Conservation (phyloP, 352 stramenopile genomes). For the Phytopythium ostracodes region DNA sequence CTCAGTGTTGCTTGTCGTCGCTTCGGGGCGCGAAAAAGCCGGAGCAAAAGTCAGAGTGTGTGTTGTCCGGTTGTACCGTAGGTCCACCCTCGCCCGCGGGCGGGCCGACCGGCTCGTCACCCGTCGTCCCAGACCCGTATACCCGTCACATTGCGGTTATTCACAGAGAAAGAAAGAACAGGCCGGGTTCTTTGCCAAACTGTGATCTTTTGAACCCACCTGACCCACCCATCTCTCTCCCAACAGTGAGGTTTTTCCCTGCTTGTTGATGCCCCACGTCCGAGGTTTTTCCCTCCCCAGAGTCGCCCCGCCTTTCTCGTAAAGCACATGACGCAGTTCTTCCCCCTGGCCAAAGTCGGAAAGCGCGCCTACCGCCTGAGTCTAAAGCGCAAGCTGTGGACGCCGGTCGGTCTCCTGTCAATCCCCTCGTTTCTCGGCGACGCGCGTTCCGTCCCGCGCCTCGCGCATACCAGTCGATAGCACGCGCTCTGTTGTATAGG, state of each 20-base stretch:
- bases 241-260: background rate
- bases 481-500: background rate
- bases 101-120: background rate
- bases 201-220: too few species aligned
- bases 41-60: conserved; percentile 7
- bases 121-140: background rate
- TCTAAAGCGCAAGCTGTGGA: background rate
- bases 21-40: conserved; percentile 4
- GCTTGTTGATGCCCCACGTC: background rate
- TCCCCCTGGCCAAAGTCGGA: conserved; percentile 8
- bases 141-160: background rate
- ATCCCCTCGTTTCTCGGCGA: background rate
- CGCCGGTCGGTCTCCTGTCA: background rate
- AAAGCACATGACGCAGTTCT: background rate
- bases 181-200: background rate
- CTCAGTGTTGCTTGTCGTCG: background rate
- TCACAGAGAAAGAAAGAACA: background rate
- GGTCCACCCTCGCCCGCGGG: conserved; percentile 4
- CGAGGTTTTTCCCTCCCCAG: conserved; percentile 4
- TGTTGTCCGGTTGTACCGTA: conserved; percentile 2
- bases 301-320: conserved; percentile 1
- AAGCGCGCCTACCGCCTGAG: conserved; percentile 9
- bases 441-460: background rate
- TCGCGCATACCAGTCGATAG: background rate
- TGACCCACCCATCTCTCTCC: conserved; percentile 2